These are phyloP conservation scores for Ogataea kodamae DNA, from an alignment of 805 yeast genomes.

Conservation along the genomic window DNA sequence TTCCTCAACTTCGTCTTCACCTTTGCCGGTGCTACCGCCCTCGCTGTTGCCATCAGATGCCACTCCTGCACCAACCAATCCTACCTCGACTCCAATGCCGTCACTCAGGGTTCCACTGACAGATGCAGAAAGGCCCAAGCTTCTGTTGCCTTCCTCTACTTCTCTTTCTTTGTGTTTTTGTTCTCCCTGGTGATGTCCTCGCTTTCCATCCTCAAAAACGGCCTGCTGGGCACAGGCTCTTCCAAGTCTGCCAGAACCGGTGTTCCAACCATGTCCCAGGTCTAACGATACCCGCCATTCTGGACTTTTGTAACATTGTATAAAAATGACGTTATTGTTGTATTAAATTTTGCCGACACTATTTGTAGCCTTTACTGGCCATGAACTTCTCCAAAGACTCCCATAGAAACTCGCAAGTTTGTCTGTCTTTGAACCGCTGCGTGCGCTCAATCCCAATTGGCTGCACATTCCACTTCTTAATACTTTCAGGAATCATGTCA, in stretches of 20 bases:
- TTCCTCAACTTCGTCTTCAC: constrained; percentile 88
- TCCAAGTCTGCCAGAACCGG: constrained; percentile 67
- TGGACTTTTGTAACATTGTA: constrained; percentile 11
- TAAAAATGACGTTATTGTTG: constrained; percentile 9
- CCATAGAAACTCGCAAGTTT: constrained; percentile 85
- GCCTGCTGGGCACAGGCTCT: constrained; percentile 53
- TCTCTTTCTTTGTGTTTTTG: constrained; percentile 73
- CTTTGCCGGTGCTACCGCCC: constrained; percentile 89
- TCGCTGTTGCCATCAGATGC: constrained; percentile 83
- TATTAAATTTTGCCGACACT: no score
- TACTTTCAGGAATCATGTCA: constrained; percentile 71
- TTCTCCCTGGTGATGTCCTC: constrained; percentile 54
- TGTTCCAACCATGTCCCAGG: constrained; percentile 88
- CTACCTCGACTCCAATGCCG: constrained; percentile 63
- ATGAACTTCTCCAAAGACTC: constrained; percentile 72
- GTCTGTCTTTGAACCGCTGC: constrained; percentile 83
- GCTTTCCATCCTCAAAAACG: constrained; percentile 49
- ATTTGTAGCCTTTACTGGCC: constrained; percentile 58
- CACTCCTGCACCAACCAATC: constrained; percentile 76
- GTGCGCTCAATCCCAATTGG: constrained; percentile 74
- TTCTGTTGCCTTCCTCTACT: constrained; percentile 75
- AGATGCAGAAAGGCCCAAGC: constrained; percentile 97
- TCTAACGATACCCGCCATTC: constrained; percentile 34
- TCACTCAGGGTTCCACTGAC: constrained; percentile 70
- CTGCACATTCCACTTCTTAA: constrained; percentile 87